Evolutionary conservation across 331 rosid species (phyloP), one percentile per base, ranked within the genome.

Genomic region (Stylosanthes scabra): DNA sequence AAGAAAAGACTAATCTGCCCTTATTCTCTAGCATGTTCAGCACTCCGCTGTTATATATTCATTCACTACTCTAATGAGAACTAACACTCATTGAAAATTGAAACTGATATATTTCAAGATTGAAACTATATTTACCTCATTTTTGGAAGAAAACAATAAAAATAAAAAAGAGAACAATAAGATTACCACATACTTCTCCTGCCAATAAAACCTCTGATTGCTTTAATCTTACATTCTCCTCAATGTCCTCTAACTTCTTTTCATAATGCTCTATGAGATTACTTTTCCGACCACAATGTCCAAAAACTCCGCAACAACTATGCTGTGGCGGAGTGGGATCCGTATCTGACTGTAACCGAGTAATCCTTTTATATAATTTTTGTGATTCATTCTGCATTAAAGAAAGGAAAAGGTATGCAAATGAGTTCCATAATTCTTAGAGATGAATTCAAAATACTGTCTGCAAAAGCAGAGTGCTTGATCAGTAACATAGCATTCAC

Each of bases 181-280:
- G 84, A 76, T 74, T 75, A 65, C 72, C 73, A 86, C 97, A 69
- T 95, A 95, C 99, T 68, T 95, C 86, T 84, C 71, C 93, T 16
- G 88, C 82, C 76, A 82, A 76, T 73, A 93, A 83, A 83, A 61
- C 81, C 82, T 86, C 93, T 56, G 97, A 78, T 74, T 88, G 96
- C 82, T 83, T 81, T 79, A 81, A 58, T 83, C 87, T 88, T 73
- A 95, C 80, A 82, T 79, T 85, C 82, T 87, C 96, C 83, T 92
- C 92, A 73, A 88, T 80, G 79, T 78, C 83, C 81, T 82, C 93
- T 76, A 92, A 85, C 82, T 64, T 81, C 79, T 87, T 95, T 75
- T 84, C 92, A 66, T 87, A 91, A 42, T 74, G 88, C 84, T 89
- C 88, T 42, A 74, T 78, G 45, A 83, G 87, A 80, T 80, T 82